Evolutionary conservation across 1,284 basidiomycete species (phyloP), one percentile per base, ranked within the genome.

Genomic region (Heterobasidion parviporum): DNA sequence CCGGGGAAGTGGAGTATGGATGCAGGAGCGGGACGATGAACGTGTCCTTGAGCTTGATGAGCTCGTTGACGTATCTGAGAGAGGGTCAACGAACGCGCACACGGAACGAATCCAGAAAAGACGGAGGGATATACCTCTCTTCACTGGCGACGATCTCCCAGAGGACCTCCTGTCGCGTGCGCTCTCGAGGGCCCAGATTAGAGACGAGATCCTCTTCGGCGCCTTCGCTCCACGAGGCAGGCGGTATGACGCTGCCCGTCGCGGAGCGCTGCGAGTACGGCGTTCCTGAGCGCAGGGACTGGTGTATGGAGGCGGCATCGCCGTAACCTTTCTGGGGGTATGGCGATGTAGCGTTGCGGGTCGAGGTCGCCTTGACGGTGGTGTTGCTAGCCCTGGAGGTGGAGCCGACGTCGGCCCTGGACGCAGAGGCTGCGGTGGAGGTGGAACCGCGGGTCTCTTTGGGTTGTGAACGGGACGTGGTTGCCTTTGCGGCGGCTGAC

Each of bases 61-160:
- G 80, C 65, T 98, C 94, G 61, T 80, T 80, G 33, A 98, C 93
- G 68, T 98, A 98, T 81, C 94, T 95, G 67, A n/a, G 18, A 43
- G 43, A 33, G 56, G 47, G 20, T 54, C 56, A 64, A 61, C 59
- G 56, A 58, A 59, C 58, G 36, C 54, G 56, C 50, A 54, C 34
- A 20, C 54, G 34, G 2, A 26, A 26, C 26, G 36, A 35, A 49
- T 56, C 58, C 36, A 41, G 55, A 50, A 53, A 43, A 8, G 50
- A 54, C 48, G 26, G 43, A 44, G 49, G 52, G 41, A 79, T 79
- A 65, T 65, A 94, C 90, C 94, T 82, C 70, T 98, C 95, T 72
- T 98, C 96, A 64, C 92, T 94, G 44, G 92, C 90, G 50, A 99
- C 95, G 63, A 99, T 98, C 74, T 99, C 96, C 81, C 94, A 98